phyloP scores from a whole-genome alignment of 148 eudicot species.

The Rhododendron ferrugineum region DNA sequence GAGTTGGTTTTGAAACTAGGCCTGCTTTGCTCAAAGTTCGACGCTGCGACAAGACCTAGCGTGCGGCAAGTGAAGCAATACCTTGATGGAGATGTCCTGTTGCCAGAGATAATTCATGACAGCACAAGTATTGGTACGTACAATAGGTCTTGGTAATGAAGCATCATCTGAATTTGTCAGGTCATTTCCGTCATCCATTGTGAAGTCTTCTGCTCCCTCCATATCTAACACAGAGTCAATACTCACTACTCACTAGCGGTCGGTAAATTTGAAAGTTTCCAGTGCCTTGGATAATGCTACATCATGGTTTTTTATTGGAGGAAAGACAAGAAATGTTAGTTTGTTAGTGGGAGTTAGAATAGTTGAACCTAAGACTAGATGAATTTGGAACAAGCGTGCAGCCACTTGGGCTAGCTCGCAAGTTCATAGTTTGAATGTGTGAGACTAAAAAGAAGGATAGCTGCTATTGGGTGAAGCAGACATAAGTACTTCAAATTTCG shows the following conservation, averaged over 20 bases:
- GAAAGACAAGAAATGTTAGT: too few relatives aligned
- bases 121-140: neutral
- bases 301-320: neutral
- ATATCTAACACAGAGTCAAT: too few relatives aligned
- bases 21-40: conserved; percentile 27
- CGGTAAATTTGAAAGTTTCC: too few relatives aligned
- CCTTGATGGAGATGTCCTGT: conserved; percentile 17
- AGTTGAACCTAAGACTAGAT: too few relatives aligned
- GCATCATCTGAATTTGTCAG: too few relatives aligned
- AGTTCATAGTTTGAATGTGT: neutral
- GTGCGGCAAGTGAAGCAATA: conserved; percentile 37
- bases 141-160: neutral
- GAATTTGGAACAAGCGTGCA: too few relatives aligned
- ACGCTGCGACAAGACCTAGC: conserved; percentile 29
- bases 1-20: conserved; percentile 32
- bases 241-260: too few relatives aligned
- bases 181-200: too few relatives aligned
- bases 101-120: neutral
- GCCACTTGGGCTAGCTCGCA: neutral
- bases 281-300: neutral
- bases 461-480: neutral
- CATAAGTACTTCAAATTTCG: neutral
- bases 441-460: neutral
- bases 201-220: too few relatives aligned
- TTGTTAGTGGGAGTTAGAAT: too few relatives aligned